phyloP scores from a whole-genome alignment of 208 protist species.

The Hexamita inflata region DNA sequence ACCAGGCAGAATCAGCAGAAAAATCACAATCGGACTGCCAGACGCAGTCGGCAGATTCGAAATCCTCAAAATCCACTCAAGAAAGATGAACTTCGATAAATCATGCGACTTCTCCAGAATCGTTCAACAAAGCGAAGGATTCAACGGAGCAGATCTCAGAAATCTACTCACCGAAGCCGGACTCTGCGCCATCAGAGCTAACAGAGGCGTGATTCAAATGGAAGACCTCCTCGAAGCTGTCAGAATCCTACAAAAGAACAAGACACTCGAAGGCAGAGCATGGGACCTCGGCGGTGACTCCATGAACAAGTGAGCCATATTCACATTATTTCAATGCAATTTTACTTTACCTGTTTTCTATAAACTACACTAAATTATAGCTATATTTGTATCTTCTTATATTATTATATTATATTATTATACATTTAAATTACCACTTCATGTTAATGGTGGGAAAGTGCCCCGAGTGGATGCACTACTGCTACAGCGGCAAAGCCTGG shows the following conservation, averaged over 20 bases:
- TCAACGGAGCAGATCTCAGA: slow-evolving; percentile 39
- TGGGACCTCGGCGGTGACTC: too few relatives aligned
- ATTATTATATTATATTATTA: too few relatives aligned
- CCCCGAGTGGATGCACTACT: too few relatives aligned
- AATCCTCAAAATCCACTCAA: slow-evolving; percentile 37
- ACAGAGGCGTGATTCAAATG: background rate
- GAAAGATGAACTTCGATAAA: slow-evolving; percentile 8
- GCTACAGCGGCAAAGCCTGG: too few relatives aligned
- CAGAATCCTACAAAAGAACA: background rate
- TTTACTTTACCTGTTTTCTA: too few relatives aligned
- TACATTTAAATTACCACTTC: too few relatives aligned
- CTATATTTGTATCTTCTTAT: too few relatives aligned
- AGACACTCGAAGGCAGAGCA: slow-evolving; percentile 5
- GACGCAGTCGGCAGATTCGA: slow-evolving; percentile 28
- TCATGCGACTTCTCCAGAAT: slow-evolving; percentile 20
- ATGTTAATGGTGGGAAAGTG: too few relatives aligned
- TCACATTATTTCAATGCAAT: too few relatives aligned
- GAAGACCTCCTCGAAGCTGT: slow-evolving; percentile 26
- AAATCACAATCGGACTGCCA: slow-evolving; percentile 36
- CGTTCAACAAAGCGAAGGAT: slow-evolving; percentile 28
- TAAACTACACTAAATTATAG: too few relatives aligned
- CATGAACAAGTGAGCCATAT: too few relatives aligned
- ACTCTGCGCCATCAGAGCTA: slow-evolving; percentile 28
- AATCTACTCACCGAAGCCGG: slow-evolving; percentile 37
- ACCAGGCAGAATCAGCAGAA: slow-evolving; percentile 24